These are phyloP conservation scores for Cercospora citrullina DNA, from an alignment of 2,329 filamentous ascomycete species.

Conservation along the genomic window DNA sequence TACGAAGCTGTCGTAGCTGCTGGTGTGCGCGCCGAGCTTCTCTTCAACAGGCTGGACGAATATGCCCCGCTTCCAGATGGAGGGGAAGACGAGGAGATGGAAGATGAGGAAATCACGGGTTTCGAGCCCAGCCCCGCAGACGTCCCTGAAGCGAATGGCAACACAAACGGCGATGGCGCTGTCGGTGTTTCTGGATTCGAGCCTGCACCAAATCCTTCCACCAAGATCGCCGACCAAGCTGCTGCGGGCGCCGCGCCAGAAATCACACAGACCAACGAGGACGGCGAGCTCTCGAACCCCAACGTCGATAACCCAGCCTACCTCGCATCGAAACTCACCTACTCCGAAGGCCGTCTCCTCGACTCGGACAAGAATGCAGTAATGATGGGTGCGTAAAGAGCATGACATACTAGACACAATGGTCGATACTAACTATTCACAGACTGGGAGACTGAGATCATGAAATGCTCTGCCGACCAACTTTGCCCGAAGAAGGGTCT, in stretches of 20 bases:
- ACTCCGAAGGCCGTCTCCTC: constrained; percentile 50
- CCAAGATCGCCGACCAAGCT: constrained; percentile 30
- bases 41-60: constrained; percentile 77
- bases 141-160: constrained; percentile 22
- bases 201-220: constrained; percentile 38
- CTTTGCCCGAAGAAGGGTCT: constrained; percentile 44
- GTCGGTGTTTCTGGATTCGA: constrained; percentile 35
- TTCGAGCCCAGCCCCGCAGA: constrained; percentile 36
- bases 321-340: constrained; percentile 50
- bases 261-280: constrained; percentile 32
- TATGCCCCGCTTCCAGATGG: constrained; percentile 71
- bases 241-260: constrained; percentile 29
- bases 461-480: constrained; percentile 48
- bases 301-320: constrained; percentile 51
- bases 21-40: constrained; percentile 83
- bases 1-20: constrained; percentile 86
- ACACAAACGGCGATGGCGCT: constrained; percentile 24
- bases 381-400: constrained; percentile 38
- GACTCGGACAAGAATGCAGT: constrained; percentile 53
- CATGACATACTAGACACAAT: not conserved
- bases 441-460: constrained; percentile 54
- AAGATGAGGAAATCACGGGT: constrained; percentile 38
- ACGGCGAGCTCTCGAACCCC: constrained; percentile 36
- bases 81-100: constrained; percentile 51
- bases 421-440: constrained; percentile 35